Evolutionary conservation across 2,329 filamentous ascomycete genomes (phyloP), one percentile per base, ranked within the genome.

Genomic region (Phyllosticta ampelicida): DNA sequence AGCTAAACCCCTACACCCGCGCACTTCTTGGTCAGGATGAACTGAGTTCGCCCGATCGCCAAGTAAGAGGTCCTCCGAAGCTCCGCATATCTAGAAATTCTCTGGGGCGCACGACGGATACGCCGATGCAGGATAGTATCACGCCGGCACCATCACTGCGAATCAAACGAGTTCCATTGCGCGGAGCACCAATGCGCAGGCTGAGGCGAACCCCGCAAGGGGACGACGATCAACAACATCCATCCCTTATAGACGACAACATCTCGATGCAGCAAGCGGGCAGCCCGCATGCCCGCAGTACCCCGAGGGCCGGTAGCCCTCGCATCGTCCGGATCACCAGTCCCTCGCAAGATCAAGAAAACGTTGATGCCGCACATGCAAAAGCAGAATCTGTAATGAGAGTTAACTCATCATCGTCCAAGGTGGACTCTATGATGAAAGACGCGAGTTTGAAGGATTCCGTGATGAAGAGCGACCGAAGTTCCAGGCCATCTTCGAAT

Each of bases 1-100:
- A 94, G 75, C 87, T 96, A 70, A 96, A 90, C 70, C 90, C 91
- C 66, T 82, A 94, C 64, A 95, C 92, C 53, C 92, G 94, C 69
- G 91, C 90, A 19, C 78, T 96, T 16, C 79, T 96, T 53, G 72
- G 73, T 20, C 77, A 78, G 57, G 74, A 76, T 59, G 77, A 76
- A 48, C 65, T 71, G 66, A 68, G 66, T 20, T 72, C 71, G 36
- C 71, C 71, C 6, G 68, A 71, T 55, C 71, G 68, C n/a, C 56
- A 54, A 21, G 19, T 16, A 8, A 51, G 49, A 51, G 56, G 56
- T 4, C 51, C 58, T 60, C 69, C 68, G 2, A 73, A 72, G 63
- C 61, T 73, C 54, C 65, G 67, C 52, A 72, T 73, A 56, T 71
- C 70, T 60, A 65, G 71, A 54, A 69, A 65, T 56, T 65, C 63